A percentile compares a stretch with the other conserved stretches of the same genome.
Evolutionary conservation across 2,329 filamentous ascomycete species (phyloP).

Genomic region (Colletotrichum echinochloae): DNA sequence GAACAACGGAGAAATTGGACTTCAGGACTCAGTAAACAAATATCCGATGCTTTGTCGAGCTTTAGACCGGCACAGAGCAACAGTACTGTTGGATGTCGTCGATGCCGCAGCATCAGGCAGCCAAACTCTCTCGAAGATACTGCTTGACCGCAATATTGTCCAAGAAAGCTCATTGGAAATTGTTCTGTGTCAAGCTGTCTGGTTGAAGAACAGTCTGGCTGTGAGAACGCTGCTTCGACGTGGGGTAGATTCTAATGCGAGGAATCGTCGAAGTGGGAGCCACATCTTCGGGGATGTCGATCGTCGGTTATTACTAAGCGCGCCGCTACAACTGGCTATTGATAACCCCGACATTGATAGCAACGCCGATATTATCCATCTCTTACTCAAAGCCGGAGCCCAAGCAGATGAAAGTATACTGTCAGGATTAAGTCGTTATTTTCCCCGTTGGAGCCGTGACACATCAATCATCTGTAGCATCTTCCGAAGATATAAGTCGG

Average conservation of each 20-base stretch:
- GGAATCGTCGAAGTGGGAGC: neutral
- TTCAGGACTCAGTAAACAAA: no score
- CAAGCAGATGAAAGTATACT: neutral
- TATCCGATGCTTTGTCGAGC: neutral
- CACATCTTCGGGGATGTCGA: neutral
- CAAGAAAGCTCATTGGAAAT: neutral
- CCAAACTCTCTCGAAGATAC: neutral
- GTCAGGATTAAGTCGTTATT: neutral
- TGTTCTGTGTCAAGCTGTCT: neutral
- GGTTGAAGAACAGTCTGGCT: fast-evolving
- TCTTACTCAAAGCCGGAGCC: neutral
- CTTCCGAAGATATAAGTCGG: neutral
- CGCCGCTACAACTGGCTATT: neutral
- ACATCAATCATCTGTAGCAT: neutral
- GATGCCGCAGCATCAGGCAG: neutral
- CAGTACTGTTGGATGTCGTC: neutral
- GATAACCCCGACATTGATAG: neutral
- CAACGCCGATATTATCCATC: fast-evolving
- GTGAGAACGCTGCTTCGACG: neutral
- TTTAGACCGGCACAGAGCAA: neutral
- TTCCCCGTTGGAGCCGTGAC: fast-evolving
- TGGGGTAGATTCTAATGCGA: neutral
- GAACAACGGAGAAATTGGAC: fast-evolving
- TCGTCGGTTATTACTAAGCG: fast-evolving
- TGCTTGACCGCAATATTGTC: neutral